Conservation (phyloP, 305 asterid species). For the Fraxinus sp. region DNA sequence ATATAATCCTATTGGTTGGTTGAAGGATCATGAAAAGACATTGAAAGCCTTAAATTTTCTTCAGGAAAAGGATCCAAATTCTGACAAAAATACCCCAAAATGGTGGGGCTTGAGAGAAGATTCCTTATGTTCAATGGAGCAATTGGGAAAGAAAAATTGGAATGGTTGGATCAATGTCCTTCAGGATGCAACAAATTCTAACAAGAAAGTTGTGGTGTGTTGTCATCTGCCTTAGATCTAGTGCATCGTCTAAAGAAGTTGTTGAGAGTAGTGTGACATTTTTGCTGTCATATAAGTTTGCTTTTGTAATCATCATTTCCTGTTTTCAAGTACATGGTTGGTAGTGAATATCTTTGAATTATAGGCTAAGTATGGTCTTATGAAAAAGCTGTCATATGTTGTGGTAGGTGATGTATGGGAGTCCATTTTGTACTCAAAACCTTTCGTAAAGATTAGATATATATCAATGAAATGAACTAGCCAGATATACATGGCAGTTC, state of each 20-base stretch:
- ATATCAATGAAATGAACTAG: too few relatives aligned
- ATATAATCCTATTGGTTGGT: conserved; percentile 23
- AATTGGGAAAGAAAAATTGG: conserved; percentile 63
- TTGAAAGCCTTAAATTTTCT: conserved; percentile 50
- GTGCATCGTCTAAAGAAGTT: conserved; percentile 39
- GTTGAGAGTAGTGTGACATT: too few relatives aligned
- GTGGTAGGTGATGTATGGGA: too few relatives aligned
- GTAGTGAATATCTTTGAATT: too few relatives aligned
- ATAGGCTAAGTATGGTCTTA: too few relatives aligned
- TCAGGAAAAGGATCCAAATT: conserved; percentile 58
- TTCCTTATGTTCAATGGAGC: conserved; percentile 83
- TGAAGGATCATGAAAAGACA: conserved; percentile 55
- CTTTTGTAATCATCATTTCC: too few relatives aligned
- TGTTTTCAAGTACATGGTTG: too few relatives aligned
- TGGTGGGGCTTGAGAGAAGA: conserved; percentile 65
- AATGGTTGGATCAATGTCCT: conserved; percentile 53
- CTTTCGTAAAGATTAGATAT: too few relatives aligned
- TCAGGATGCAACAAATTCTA: conserved; percentile 43
- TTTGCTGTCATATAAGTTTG: too few relatives aligned
- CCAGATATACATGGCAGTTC: too few relatives aligned
- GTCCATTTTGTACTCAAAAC: too few relatives aligned
- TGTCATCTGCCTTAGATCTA: conserved; percentile 62
- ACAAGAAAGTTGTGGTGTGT: conserved; percentile 11
- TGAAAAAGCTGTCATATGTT: too few relatives aligned
- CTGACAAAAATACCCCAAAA: conserved; percentile 68